phyloP scores from a whole-genome alignment of 192 early-diverging fungal genomes.

The Coemansia sp. region DNA sequence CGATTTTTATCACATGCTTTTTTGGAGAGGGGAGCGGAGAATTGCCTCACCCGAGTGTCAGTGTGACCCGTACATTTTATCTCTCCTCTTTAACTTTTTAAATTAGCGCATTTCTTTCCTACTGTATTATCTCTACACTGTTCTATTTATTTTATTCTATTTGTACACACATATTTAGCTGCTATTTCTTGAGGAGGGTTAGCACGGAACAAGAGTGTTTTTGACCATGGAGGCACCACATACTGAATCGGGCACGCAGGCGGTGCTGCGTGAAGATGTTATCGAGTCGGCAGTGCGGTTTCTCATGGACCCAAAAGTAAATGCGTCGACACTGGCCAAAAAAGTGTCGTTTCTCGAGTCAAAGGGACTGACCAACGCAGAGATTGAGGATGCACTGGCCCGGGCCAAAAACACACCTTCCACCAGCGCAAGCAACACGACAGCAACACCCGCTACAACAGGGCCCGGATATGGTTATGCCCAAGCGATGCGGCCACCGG shows the following conservation, averaged over 20 bases:
- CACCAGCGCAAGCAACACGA: constrained; percentile 5
- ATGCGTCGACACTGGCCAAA: constrained; percentile 82
- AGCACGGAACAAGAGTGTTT: too few species aligned
- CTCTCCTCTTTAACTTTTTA: not conserved
- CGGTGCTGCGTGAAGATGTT: constrained; percentile 65
- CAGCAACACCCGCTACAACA: constrained; percentile 1
- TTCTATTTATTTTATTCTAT: not conserved
- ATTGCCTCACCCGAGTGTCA: not conserved
- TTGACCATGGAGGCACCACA: too few species aligned
- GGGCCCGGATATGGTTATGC: constrained; percentile 40
- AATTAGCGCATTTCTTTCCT: not conserved
- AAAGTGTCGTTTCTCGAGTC: constrained; percentile 93
- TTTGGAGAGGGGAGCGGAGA: not conserved
- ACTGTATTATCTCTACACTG: not conserved
- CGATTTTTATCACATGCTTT: constrained; percentile 1
- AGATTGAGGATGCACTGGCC: constrained; percentile 88
- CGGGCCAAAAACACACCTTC: constrained; percentile 52
- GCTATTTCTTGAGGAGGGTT: too few species aligned
- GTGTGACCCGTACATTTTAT: not conserved
- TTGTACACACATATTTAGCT: not conserved
- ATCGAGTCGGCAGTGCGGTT: constrained; percentile 87
- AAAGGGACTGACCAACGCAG: constrained; percentile 87
- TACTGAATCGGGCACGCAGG: constrained; percentile 10
- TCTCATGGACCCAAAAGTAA: constrained; percentile 89
- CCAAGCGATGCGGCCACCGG: constrained; percentile 43